phyloP scores from a whole-genome alignment of 768 basidiomycete species.

The Rhizopogon vulgaris region DNA sequence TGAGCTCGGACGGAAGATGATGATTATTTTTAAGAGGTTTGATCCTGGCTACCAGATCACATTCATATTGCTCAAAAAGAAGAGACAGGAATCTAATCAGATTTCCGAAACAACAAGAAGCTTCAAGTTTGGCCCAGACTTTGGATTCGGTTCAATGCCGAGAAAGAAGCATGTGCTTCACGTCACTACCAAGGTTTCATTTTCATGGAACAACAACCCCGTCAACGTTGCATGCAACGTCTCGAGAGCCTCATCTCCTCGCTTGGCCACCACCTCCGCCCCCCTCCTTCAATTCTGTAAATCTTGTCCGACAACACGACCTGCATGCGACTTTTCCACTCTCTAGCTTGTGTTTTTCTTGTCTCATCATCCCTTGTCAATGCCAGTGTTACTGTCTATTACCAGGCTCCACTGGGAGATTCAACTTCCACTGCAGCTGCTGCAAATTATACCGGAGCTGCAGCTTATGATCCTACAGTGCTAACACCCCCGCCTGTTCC shows the following conservation, averaged over 20 bases:
- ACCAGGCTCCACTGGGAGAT: conserved; percentile 16
- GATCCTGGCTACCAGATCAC: too few relatives aligned
- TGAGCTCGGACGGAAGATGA: too few relatives aligned
- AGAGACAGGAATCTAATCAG: not conserved
- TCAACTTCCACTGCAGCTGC: conserved; percentile 14
- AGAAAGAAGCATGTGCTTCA: not conserved
- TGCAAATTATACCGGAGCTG: conserved; percentile 23
- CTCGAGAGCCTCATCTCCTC: not conserved
- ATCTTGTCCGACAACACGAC: not conserved
- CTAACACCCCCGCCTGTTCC: conserved; percentile 25
- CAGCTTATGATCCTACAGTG: conserved; percentile 27
- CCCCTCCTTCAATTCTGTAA: not conserved
- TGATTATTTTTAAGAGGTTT: too few relatives aligned
- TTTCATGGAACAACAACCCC: too few relatives aligned
- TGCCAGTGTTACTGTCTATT: conserved; percentile 24
- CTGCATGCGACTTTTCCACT: not conserved
- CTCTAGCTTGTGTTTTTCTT: not conserved
- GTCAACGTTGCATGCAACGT: too few relatives aligned
- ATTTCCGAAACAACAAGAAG: not conserved
- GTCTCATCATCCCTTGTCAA: not conserved
- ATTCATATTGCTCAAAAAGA: too few relatives aligned
- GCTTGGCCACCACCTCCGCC: not conserved
- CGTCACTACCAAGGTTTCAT: too few relatives aligned
- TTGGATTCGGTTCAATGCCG: not conserved
- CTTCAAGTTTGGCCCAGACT: not conserved